These are phyloP conservation scores for Ogataea nitratoaversa DNA, from an alignment of 805 yeast genomes.

Conservation along the genomic window DNA sequence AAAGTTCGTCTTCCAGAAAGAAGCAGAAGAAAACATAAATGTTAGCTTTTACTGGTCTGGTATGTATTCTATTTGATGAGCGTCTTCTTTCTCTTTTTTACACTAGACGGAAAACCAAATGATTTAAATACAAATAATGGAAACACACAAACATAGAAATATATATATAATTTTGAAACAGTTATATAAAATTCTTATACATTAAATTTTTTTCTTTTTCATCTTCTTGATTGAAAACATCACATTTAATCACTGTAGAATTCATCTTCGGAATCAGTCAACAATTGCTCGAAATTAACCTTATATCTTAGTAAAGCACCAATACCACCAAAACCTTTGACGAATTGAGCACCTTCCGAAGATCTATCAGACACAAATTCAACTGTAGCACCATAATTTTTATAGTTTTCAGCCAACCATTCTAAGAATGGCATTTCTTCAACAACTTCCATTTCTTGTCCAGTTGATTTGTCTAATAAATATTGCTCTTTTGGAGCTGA, in stretches of 20 bases:
- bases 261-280: constrained; percentile 83
- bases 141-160: neutral
- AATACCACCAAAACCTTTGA: constrained; percentile 97
- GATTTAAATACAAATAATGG: neutral
- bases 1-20: constrained; percentile 8
- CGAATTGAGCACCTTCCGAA: constrained; percentile 98
- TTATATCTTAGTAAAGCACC: constrained; percentile 96
- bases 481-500: constrained; percentile 70
- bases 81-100: too few relatives aligned
- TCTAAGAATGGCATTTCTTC: constrained; percentile 85
- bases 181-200: neutral
- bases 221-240: too few relatives aligned
- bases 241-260: constrained; percentile 51
- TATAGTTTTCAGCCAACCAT: constrained; percentile 98
- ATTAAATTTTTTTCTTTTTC: too few relatives aligned
- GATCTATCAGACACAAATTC: constrained; percentile 97
- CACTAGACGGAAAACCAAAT: too few relatives aligned
- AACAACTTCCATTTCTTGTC: constrained; percentile 85
- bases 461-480: constrained; percentile 77
- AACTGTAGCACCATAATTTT: constrained; percentile 87
- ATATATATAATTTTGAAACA: too few relatives aligned
- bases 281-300: constrained; percentile 94
- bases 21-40: constrained; percentile 3
- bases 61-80: too few relatives aligned
- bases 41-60: too few relatives aligned